These are phyloP conservation scores for Pseudisothecium myosuroides DNA, from an alignment of 225 moss, liverwort and hornwort species.

Conservation along the genomic window DNA sequence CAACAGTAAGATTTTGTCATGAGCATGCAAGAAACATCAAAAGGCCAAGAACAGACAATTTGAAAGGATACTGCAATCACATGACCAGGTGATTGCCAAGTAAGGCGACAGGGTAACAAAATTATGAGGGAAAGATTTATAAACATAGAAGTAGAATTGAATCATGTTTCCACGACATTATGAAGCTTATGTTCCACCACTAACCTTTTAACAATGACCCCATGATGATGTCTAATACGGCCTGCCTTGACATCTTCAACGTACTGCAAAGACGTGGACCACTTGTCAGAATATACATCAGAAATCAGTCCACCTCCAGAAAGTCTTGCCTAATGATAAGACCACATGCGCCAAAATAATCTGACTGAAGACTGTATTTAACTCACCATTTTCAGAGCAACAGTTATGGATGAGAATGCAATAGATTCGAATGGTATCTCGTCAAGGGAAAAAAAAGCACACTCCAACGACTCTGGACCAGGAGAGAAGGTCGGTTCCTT, in stretches of 20 bases:
- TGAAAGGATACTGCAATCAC: background rate
- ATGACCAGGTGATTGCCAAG: background rate
- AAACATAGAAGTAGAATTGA: background rate
- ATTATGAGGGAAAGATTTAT: background rate
- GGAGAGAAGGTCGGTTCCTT: slow-evolving; percentile 76
- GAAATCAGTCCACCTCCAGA: background rate
- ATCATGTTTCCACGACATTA: background rate
- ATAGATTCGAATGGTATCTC: slow-evolving; percentile 82
- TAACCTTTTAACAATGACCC: slow-evolving; percentile 93
- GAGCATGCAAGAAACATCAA: background rate
- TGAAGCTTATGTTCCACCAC: background rate
- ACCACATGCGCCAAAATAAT: background rate
- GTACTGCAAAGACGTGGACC: slow-evolving; percentile 48
- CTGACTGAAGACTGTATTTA: background rate
- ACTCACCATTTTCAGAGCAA: slow-evolving; percentile 79
- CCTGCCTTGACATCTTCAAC: slow-evolving; percentile 69
- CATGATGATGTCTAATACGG: slow-evolving; percentile 68
- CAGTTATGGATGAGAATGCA: slow-evolving; percentile 78
- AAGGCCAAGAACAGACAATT: background rate
- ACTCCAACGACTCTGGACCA: slow-evolving; percentile 84
- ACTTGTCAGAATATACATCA: background rate
- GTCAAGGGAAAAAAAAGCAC: slow-evolving; percentile 72
- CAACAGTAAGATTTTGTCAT: background rate
- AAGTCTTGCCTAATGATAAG: background rate
- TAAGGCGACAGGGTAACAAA: background rate